Percentiles rank a stretch among this genome's conserved stretches.
Conservation (phyloP, 2,329 filamentous ascomycete genomes). For the Madurella mycetomatis region DNA sequence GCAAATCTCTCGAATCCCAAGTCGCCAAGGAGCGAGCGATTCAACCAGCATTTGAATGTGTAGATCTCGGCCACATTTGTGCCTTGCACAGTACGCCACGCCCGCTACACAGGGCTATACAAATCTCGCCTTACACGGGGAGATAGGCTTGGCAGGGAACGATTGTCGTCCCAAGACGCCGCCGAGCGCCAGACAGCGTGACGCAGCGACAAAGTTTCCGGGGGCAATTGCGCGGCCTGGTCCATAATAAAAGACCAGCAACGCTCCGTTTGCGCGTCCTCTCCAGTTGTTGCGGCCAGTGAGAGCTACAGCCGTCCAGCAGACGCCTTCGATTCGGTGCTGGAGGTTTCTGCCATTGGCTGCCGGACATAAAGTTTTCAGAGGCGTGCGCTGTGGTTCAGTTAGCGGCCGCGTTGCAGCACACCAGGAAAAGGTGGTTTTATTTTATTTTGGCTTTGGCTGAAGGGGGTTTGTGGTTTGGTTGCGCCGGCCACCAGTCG, state of each 20-base stretch:
- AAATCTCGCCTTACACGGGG: conserved; percentile 22
- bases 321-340: conserved; percentile 1
- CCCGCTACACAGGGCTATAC: conserved; percentile 23
- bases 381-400: conserved; percentile 13
- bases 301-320: conserved; percentile 4
- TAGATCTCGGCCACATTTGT: conserved; percentile 27
- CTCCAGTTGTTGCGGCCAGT: neutral
- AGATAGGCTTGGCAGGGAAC: conserved; percentile 24
- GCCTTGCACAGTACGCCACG: conserved; percentile 21
- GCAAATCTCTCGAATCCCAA: neutral
- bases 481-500: neutral
- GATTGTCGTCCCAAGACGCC: conserved; percentile 18
- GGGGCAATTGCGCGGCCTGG: conserved; percentile 4
- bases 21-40: conserved; percentile 19
- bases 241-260: neutral
- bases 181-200: conserved; percentile 5
- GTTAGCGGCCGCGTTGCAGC: conserved; percentile 1
- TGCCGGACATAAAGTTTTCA: conserved; percentile 2
- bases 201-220: conserved; percentile 9
- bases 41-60: conserved; percentile 22
- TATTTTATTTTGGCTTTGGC: no score
- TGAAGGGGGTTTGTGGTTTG: no score
- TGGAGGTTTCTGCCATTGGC: neutral
- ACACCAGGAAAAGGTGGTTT: neutral
- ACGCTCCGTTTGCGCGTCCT: neutral